These are phyloP conservation scores for Carnegiea gigantea DNA, from an alignment of 179 eudicot species.

Conservation along the genomic window DNA sequence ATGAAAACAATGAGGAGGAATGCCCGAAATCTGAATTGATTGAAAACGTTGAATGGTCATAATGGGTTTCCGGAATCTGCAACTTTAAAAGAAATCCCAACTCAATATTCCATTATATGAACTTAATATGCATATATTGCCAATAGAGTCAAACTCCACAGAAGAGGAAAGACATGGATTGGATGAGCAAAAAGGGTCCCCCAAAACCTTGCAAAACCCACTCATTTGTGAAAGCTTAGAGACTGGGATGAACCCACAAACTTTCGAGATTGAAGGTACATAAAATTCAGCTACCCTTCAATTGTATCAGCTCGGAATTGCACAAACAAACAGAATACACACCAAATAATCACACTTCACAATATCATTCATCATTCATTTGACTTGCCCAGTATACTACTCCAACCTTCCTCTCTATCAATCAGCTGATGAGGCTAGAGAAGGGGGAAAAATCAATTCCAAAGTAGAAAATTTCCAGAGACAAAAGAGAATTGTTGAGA, in stretches of 20 bases:
- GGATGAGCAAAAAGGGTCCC: slow-evolving; percentile 11
- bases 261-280: slow-evolving; percentile 29
- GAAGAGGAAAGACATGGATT: background rate
- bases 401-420: slow-evolving; percentile 21
- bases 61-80: slow-evolving; percentile 13
- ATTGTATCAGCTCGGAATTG: slow-evolving; percentile 15
- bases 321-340: slow-evolving; percentile 24
- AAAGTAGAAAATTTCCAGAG: background rate
- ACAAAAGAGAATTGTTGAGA: background rate
- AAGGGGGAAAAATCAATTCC: slow-evolving; percentile 24
- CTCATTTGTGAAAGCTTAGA: background rate
- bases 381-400: slow-evolving; percentile 23
- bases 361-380: slow-evolving; percentile 25
- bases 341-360: slow-evolving; percentile 27
- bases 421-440: slow-evolving; percentile 26
- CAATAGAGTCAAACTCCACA: slow-evolving; percentile 26
- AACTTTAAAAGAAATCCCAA: slow-evolving; percentile 14
- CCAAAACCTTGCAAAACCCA: slow-evolving; percentile 16
- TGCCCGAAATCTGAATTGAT: background rate
- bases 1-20: slow-evolving; percentile 12
- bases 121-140: slow-evolving; percentile 13
- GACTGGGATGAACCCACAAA: slow-evolving; percentile 19
- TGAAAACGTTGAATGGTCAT: slow-evolving; percentile 1
- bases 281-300: slow-evolving; percentile 24
- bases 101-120: background rate